Base-by-base conservation (phyloP, 164 flowering plant species). In the Dillenia suffruticosa region DNA sequence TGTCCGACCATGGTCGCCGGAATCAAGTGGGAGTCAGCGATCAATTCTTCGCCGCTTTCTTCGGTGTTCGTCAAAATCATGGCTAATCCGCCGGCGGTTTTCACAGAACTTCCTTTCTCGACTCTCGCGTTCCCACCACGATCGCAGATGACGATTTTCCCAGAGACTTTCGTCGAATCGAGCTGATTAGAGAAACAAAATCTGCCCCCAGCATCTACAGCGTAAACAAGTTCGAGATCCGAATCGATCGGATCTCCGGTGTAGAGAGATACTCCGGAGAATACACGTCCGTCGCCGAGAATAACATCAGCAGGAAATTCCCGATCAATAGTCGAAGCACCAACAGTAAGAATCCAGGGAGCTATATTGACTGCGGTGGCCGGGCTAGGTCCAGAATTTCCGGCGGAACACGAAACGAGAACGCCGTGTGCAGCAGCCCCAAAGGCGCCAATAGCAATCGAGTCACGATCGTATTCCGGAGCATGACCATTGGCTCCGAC, bases 311-410 rank as follows among this genome's bases (percentile, higher is more conserved):
- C 96, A 0, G 96, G 96, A 57, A 92, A 95, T 62, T 90, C 96
- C 44, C 99, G 57, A 51, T 95, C 97, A 10, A 95, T 73, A 0
- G 97, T 85, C 0, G 96, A 86, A 1, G 99, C 99, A 2, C 97
- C 97, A 12, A 95, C 96, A 0, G 99, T 91, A 9, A 88, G 19
- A 43, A 91, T 85, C 99, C 99, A 95, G 0, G 99, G 99, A 1
- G 99, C 96, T 9, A 91, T 82, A 47, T 95, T 95, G 8, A 74
- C 81, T 0, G 86, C 92, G 0, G 96, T 88, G 68, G 52, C 76
- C 0, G 80, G 75, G 4, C 62, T 81, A 1, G 97, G 97, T 9
- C 96, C 99, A 3, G 89, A 84, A 54, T 95, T 92, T 5, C 99
- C 99, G 0, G 96, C 97, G 0, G 99, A 86, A 54, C 92, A 85